Percentiles rank a stretch among this genome's conserved stretches.
These are phyloP conservation scores for Aspergillus panamensis DNA, from an alignment of 495 filamentous ascomycete genomes.

Conservation along the genomic window DNA sequence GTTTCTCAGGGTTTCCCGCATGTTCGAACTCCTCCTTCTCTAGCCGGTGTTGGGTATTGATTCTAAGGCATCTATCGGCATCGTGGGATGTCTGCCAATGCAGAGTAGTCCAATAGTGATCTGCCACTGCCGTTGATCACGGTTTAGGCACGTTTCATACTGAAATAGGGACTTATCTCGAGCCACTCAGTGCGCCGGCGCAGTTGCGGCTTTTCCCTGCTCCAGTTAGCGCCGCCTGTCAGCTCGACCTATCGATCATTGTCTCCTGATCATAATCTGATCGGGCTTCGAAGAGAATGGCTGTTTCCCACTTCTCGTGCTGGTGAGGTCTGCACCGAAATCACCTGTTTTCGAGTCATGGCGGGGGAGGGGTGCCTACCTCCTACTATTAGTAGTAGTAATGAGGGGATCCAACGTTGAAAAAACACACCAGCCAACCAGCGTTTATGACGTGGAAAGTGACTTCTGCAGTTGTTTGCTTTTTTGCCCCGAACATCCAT, in stretches of 20 bases:
- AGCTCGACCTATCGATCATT: background rate
- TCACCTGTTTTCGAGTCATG: background rate
- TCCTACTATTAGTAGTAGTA: too few relatives aligned
- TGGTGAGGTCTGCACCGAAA: background rate
- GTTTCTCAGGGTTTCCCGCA: background rate
- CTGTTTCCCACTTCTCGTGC: background rate
- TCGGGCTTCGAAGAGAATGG: background rate
- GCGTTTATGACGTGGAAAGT: background rate
- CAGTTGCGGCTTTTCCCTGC: background rate
- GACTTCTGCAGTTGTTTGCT: background rate
- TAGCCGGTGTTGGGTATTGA: slow-evolving; percentile 4
- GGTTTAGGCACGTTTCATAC: background rate
- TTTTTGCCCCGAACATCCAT: background rate
- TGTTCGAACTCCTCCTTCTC: background rate
- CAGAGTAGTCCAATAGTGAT: background rate
- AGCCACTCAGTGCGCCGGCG: background rate
- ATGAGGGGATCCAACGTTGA: background rate
- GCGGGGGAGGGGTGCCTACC: background rate
- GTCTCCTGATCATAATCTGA: background rate
- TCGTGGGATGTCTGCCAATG: background rate
- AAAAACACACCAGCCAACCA: background rate
- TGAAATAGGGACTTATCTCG: background rate
- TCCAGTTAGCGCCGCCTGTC: background rate
- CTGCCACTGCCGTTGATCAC: slow-evolving; percentile 5
- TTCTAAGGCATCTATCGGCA: slow-evolving; percentile 5